phyloP scores from a whole-genome alignment of 2,329 filamentous ascomycete species.

The Penicillium sp. region DNA sequence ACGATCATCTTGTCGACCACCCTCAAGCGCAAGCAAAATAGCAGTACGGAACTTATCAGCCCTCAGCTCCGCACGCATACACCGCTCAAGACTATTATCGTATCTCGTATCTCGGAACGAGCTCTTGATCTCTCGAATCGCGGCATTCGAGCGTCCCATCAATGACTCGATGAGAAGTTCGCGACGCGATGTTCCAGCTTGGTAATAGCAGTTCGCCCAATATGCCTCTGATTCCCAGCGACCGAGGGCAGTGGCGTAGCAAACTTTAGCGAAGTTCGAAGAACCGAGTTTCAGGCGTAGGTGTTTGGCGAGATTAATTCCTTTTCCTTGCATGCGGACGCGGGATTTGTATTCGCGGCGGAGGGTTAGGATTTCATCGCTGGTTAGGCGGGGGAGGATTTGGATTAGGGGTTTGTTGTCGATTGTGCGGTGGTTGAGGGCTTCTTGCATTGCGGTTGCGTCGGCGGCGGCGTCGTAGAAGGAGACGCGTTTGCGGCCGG shows the following conservation, averaged over 20 bases:
- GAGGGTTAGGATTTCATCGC: conserved; percentile 84
- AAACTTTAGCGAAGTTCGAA: conserved; percentile 75
- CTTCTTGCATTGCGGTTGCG: conserved; percentile 72
- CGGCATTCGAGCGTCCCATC: conserved; percentile 86
- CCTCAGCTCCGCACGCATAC: conserved; percentile 90
- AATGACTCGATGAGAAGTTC: conserved; percentile 91
- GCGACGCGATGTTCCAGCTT: conserved; percentile 77
- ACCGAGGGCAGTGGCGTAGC: conserved; percentile 85
- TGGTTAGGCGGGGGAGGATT: conserved; percentile 79
- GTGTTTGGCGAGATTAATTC: conserved; percentile 54
- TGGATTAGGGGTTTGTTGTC: conserved; percentile 74
- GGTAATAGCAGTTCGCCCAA: conserved; percentile 99
- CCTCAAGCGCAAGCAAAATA: conserved; percentile 80
- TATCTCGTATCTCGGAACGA: conserved; percentile 93
- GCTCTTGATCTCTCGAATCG: conserved; percentile 83
- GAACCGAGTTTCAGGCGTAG: conserved; percentile 53
- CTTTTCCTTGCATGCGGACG: conserved; percentile 63
- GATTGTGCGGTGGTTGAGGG: conserved; percentile 67
- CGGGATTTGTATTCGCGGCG: conserved; percentile 88
- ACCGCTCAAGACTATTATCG: conserved; percentile 73
- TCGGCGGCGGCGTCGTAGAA: conserved; percentile 85
- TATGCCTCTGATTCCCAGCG: conserved; percentile 92
- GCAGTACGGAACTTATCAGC: conserved; percentile 95
- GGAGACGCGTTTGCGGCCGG: conserved; percentile 62
- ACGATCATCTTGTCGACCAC: conserved; percentile 77